These are phyloP conservation scores for Aspergillus nidulans DNA, from an alignment of 495 filamentous ascomycete species.

Conservation along the genomic window DNA sequence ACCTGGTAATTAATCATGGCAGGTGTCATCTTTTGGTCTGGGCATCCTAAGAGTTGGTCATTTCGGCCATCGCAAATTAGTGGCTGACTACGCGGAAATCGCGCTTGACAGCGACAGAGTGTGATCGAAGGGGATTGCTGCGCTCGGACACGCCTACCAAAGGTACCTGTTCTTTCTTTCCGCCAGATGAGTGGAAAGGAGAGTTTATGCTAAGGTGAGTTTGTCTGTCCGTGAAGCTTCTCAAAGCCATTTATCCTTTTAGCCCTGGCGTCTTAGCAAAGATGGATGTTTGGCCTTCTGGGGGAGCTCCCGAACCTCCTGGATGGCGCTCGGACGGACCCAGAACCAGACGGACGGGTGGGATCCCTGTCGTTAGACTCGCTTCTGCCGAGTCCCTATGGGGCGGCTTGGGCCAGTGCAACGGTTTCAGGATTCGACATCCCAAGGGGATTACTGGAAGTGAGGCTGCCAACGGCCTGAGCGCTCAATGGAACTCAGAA, in stretches of 20 bases:
- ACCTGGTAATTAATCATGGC: too few relatives aligned
- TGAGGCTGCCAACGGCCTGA: conserved; percentile 1
- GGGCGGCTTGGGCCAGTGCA: background rate
- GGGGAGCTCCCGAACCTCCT: conserved; percentile 1
- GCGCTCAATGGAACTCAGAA: background rate
- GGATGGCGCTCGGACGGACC: conserved; percentile 1
- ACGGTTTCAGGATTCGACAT: background rate
- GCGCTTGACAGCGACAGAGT: conserved; percentile 4
- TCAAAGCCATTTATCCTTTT: background rate
- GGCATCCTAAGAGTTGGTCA: too few relatives aligned
- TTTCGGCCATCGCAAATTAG: background rate
- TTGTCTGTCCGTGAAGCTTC: background rate
- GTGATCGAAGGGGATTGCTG: conserved; percentile 12
- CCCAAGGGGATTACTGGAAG: background rate
- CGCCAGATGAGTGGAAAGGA: background rate
- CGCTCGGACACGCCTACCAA: conserved; percentile 7
- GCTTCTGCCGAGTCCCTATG: too few relatives aligned
- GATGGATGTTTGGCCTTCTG: conserved; percentile 1
- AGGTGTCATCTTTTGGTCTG: too few relatives aligned
- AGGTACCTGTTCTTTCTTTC: conserved; percentile 2
- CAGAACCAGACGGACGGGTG: conserved; percentile 14
- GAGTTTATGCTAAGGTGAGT: background rate
- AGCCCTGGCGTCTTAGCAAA: background rate
- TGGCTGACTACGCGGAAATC: conserved; percentile 9
- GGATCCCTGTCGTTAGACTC: conserved; percentile 12